These are phyloP conservation scores for Nicotiana tabacum DNA, from an alignment of 257 asterid genomes.

Conservation along the genomic window DNA sequence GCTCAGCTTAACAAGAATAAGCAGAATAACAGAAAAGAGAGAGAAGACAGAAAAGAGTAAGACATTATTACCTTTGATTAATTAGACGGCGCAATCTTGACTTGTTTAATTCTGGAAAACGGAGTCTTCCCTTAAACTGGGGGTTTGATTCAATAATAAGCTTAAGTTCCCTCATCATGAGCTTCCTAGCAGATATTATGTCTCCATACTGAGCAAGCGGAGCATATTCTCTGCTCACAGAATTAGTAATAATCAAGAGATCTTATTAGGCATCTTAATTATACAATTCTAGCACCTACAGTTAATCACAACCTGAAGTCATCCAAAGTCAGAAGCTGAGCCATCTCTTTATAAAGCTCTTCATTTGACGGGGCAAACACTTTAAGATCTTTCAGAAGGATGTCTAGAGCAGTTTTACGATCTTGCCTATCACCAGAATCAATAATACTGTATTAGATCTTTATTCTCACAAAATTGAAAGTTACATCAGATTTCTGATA, in stretches of 20 bases:
- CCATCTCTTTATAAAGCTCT: constrained; percentile 56
- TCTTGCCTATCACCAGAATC: constrained; percentile 43
- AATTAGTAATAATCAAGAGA: constrained; percentile 5
- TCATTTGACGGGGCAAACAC: constrained; percentile 48
- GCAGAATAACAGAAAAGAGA: neutral
- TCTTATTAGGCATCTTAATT: neutral
- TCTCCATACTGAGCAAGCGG: constrained; percentile 55
- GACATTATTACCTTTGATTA: constrained; percentile 57
- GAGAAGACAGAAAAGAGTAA: neutral
- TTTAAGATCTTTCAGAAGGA: constrained; percentile 64
- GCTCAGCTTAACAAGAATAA: neutral
- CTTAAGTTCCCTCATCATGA: constrained; percentile 35
- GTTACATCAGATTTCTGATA: neutral
- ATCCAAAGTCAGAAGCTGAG: constrained; percentile 50
- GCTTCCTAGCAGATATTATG: constrained; percentile 43
- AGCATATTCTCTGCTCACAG: constrained; percentile 45
- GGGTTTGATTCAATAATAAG: constrained; percentile 55
- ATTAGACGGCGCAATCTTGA: constrained; percentile 68
- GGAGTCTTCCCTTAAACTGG: constrained; percentile 36
- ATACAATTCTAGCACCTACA: neutral
- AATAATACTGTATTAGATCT: neutral
- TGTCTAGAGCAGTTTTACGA: constrained; percentile 39
- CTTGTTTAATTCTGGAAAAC: constrained; percentile 44
- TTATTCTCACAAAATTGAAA: neutral
- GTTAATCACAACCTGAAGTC: constrained; percentile 51